These are phyloP conservation scores for Oryza australiensis DNA, from an alignment of 176 grass and related monocot genomes.

Conservation along the genomic window DNA sequence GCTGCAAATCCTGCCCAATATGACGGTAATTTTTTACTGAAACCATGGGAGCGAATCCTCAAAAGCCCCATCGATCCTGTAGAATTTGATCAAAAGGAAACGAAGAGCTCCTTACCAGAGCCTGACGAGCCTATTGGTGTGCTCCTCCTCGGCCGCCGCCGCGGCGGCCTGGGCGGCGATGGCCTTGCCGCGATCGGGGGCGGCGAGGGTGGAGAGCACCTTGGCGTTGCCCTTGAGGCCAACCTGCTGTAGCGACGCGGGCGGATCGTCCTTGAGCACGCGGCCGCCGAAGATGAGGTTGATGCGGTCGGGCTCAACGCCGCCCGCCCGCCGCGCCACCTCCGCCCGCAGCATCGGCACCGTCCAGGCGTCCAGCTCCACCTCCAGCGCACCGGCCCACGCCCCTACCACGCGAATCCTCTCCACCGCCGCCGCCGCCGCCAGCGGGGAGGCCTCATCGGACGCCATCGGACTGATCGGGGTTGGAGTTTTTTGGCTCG, in stretches of 20 bases:
- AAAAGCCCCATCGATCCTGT: not conserved
- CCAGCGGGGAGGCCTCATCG: not conserved
- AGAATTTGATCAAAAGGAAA: not conserved
- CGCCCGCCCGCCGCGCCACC: slow-evolving; percentile 64
- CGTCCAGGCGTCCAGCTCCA: slow-evolving; percentile 65
- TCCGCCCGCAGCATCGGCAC: slow-evolving; percentile 89
- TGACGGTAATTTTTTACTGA: slow-evolving; percentile 5
- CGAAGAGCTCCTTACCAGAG: slow-evolving; percentile 52
- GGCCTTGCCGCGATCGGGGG: slow-evolving; percentile 58
- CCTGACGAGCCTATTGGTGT: slow-evolving; percentile 53
- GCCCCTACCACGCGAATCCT: slow-evolving; percentile 68
- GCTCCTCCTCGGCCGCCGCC: slow-evolving; percentile 70
- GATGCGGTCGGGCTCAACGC: slow-evolving; percentile 53
- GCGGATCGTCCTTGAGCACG: slow-evolving; percentile 63
- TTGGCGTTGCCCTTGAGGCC: slow-evolving; percentile 81
- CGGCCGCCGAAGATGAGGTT: slow-evolving; percentile 90
- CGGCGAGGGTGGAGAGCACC: slow-evolving; percentile 65
- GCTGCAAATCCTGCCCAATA: not conserved
- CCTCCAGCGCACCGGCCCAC: slow-evolving; percentile 73
- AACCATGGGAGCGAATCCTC: slow-evolving; percentile 6
- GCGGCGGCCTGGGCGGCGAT: slow-evolving; percentile 55
- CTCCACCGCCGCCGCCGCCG: slow-evolving; percentile 27
- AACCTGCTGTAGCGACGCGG: slow-evolving; percentile 41
- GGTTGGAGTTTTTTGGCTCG: not conserved
- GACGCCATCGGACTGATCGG: slow-evolving; percentile 42